Evolutionary conservation across 768 basidiomycete species (phyloP), one percentile per base, ranked within the genome.

Genomic region (Dentipellis sp.): DNA sequence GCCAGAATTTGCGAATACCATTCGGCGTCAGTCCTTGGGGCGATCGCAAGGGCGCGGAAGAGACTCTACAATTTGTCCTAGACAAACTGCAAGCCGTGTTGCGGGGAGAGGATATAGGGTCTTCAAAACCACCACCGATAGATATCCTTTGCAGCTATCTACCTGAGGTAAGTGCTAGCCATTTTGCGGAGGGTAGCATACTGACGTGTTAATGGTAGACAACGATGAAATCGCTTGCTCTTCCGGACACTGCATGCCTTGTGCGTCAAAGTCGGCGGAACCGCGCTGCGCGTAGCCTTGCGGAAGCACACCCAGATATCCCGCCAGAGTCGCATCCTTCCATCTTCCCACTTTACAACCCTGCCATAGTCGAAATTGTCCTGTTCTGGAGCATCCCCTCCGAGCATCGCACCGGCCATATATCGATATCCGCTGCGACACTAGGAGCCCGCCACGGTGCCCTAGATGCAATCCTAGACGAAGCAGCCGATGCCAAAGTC

Each of bases 271-370:
- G 75, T 54, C 79, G 79, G 54, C 76, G 78, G 39, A 78, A 72
- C 58, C 65, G 71, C 37, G 61, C 72, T 42, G 59, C 69, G 46
- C 72, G 68, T 39, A 66, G 70, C 10, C 58, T 78, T 57, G 58
- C 70, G 29, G 65, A 65, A 55, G 63, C 72, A 50, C 74, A 84
- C 66, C 76, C 80, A 0, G 75, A 86, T 53, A 82, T 95, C 36
- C 78, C 88, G 0, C 50, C 69, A 10, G 48, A 66, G 2, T 74
- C 76, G 0, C 74, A 82, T 63, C 73, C 78, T 0, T 66, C 67
- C 35, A 78, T 93, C 49, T 97, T 97, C 68, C 91, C 94, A 2
- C 76, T 97, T 3, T 83, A 87, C 69, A 78, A 87, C 60, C 89
- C 92, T 0, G 67, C 77, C 19, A 75, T 83, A 6, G 72, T 94